Conservation (phyloP, 2,329 filamentous ascomycete genomes). For the Westerdykella aurantiaca region DNA sequence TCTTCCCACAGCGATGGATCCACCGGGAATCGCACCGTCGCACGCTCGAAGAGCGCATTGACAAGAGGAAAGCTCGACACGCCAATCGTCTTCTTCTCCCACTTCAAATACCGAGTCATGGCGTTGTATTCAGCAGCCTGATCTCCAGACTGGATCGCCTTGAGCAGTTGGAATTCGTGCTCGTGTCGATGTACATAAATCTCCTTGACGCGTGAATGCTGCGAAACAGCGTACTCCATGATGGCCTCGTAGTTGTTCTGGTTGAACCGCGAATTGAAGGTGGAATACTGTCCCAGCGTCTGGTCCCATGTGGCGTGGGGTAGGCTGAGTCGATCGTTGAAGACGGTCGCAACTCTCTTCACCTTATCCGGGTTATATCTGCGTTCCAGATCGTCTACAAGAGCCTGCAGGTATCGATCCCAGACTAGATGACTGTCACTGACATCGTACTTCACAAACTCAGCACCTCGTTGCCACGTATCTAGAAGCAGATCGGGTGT, state of each 20-base stretch:
- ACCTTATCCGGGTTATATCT: slow-evolving; percentile 51
- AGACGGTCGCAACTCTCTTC: slow-evolving; percentile 62
- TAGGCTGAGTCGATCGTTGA: slow-evolving; percentile 62
- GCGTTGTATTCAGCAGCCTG: slow-evolving; percentile 50
- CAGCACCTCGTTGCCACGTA: slow-evolving; percentile 66
- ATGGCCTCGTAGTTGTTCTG: slow-evolving; percentile 64
- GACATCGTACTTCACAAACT: slow-evolving; percentile 66
- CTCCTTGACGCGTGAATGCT: slow-evolving; percentile 58
- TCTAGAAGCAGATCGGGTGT: slow-evolving; percentile 60
- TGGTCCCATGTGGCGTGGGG: slow-evolving; percentile 71
- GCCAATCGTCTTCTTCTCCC: slow-evolving; percentile 64
- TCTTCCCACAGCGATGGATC: slow-evolving; percentile 78
- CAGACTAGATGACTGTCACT: slow-evolving; percentile 73
- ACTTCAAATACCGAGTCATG: slow-evolving; percentile 69
- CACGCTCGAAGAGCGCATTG: slow-evolving; percentile 68
- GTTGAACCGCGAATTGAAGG: slow-evolving; percentile 67
- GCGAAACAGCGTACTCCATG: slow-evolving; percentile 63
- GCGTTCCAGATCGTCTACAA: slow-evolving; percentile 61
- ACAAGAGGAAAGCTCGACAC: slow-evolving; percentile 50
- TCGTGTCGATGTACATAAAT: slow-evolving; percentile 60
- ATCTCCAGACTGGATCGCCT: slow-evolving; percentile 54
- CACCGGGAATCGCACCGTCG: slow-evolving; percentile 65
- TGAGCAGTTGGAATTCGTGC: slow-evolving; percentile 61
- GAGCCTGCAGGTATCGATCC: slow-evolving; percentile 69
- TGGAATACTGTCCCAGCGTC: slow-evolving; percentile 69